Evolutionary conservation across 345 rosid species (phyloP).

Genomic region (Iberis pinnata): DNA sequence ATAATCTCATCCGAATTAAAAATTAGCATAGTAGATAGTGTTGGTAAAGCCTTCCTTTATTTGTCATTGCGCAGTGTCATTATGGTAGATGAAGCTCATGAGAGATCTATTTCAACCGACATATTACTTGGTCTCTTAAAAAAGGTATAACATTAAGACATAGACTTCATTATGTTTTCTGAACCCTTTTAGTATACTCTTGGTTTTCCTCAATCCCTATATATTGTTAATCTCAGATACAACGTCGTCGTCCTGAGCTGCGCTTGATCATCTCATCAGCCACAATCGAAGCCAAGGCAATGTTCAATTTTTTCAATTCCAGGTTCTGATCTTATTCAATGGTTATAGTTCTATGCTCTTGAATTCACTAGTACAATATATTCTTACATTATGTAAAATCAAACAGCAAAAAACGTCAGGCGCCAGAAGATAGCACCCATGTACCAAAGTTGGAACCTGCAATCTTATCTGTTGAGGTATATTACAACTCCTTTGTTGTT

Average conservation of each 20-base stretch:
- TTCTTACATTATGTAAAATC: not conserved
- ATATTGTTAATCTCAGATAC: constrained; percentile 44
- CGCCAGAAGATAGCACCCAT: constrained; percentile 37
- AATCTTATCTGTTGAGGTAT: constrained; percentile 88
- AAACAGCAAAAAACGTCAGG: constrained; percentile 48
- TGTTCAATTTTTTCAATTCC: constrained; percentile 67
- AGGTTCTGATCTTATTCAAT: constrained; percentile 41
- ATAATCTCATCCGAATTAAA: not conserved
- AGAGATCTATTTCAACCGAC: constrained; percentile 93
- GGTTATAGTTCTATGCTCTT: not conserved
- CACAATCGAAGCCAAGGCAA: constrained; percentile 86
- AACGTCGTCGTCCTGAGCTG: constrained; percentile 80
- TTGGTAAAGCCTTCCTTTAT: not conserved
- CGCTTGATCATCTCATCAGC: constrained; percentile 91
- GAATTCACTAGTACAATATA: not conserved
- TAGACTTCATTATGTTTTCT: not conserved
- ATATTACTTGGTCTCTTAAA: constrained; percentile 88
- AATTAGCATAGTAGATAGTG: not conserved
- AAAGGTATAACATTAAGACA: constrained; percentile 44
- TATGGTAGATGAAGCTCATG: constrained; percentile 99
- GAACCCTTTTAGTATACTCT: not conserved
- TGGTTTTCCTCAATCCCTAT: not conserved
- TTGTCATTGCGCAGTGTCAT: constrained; percentile 53
- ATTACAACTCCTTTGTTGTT: constrained; percentile 3
- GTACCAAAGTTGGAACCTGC: constrained; percentile 69